Conservation (phyloP, 352 stramenopile genomes). For the Thraustochytrium sp. region DNA sequence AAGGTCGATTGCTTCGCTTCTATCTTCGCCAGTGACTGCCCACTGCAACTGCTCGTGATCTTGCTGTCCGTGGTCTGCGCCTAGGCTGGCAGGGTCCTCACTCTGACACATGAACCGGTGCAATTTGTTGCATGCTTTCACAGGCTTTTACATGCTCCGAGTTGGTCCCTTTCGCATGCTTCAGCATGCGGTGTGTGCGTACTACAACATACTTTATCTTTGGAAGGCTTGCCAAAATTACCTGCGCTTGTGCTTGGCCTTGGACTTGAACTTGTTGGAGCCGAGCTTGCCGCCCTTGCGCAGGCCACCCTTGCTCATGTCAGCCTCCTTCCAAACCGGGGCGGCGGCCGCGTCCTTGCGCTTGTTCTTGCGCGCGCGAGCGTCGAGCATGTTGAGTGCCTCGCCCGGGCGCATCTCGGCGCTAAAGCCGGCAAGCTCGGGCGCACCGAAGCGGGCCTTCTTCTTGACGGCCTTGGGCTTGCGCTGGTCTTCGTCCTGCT, state of each 20-base stretch:
- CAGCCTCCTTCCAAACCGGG: constrained; percentile 36
- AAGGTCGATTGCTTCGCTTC: too few relatives aligned
- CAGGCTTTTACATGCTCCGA: too few relatives aligned
- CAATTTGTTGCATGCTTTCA: too few relatives aligned
- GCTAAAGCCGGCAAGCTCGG: neutral
- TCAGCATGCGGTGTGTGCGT: too few relatives aligned
- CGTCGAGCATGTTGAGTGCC: constrained; percentile 7
- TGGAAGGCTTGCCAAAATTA: too few relatives aligned
- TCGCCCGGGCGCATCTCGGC: constrained; percentile 8
- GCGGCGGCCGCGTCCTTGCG: neutral
- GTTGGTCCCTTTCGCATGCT: too few relatives aligned
- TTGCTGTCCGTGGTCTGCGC: neutral
- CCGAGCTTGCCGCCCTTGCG: constrained; percentile 39
- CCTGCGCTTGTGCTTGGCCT: constrained; percentile 39
- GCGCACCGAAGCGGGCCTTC: neutral
- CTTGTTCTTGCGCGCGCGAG: neutral
- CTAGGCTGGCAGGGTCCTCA: too few relatives aligned
- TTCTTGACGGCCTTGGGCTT: neutral
- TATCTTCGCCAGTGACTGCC: too few relatives aligned
- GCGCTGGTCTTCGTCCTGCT: neutral
- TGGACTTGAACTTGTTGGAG: constrained; percentile 44
- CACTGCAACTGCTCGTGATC: neutral
- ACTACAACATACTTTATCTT: too few relatives aligned
- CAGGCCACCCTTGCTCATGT: constrained; percentile 35
- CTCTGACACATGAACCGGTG: too few relatives aligned